These are phyloP conservation scores for Schizochytrium sp. DNA, from an alignment of 108 stramenopile species.

Conservation along the genomic window DNA sequence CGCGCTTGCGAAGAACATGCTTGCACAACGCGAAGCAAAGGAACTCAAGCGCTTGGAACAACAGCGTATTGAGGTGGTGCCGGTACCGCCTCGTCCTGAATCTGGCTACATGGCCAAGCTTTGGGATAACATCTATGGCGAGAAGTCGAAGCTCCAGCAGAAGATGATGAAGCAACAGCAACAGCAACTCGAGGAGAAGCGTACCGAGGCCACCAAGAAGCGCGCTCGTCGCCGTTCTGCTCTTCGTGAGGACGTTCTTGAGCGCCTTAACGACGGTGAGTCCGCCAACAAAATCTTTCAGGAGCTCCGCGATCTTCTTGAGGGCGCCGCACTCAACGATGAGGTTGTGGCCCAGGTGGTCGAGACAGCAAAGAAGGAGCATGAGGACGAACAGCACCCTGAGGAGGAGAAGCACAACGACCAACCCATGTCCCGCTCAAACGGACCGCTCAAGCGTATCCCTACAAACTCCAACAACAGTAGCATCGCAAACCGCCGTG, in stretches of 20 bases:
- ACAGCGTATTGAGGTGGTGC: not conserved
- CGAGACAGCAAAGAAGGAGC: not conserved
- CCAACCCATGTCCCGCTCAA: not conserved
- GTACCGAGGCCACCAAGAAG: not conserved
- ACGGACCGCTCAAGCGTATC: constrained; percentile 15
- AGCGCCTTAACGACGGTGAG: constrained; percentile 25
- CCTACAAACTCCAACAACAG: not conserved
- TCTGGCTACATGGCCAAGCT: not conserved
- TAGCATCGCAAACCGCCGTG: not conserved
- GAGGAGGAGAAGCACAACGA: not conserved
- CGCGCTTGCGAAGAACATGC: not conserved
- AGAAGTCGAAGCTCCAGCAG: not conserved
- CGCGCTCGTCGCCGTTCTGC: not conserved
- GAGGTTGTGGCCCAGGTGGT: not conserved
- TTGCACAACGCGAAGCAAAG: not conserved
- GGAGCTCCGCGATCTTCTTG: constrained; percentile 21
- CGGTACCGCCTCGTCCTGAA: not conserved
- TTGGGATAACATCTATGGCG: constrained; percentile 20
- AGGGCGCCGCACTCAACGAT: not conserved
- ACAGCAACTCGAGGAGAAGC: not conserved
- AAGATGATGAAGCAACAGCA: not conserved
- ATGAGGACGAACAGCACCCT: not conserved
- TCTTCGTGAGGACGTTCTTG: constrained; percentile 15
- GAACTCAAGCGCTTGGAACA: not conserved
- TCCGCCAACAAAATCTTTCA: not conserved